These are phyloP conservation scores for Trichoderma sp. DNA, from an alignment of 2,329 filamentous ascomycete genomes.

Conservation along the genomic window DNA sequence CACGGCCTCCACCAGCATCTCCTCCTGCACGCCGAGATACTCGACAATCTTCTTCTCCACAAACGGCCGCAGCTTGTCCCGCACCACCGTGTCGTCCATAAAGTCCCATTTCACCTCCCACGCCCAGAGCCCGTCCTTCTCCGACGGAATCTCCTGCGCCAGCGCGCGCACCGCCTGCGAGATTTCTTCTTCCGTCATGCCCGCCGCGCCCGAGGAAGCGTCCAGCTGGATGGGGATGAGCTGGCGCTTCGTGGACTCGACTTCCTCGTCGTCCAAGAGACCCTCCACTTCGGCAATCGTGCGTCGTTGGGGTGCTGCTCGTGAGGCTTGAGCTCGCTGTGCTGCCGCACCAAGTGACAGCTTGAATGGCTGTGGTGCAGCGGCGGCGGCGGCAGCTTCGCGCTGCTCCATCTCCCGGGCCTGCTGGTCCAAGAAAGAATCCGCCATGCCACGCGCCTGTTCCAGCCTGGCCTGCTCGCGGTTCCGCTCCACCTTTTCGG, in stretches of 20 bases:
- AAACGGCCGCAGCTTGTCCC: conserved; percentile 86
- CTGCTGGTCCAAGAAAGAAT: conserved; percentile 84
- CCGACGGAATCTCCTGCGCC: conserved; percentile 84
- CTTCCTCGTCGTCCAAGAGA: conserved; percentile 91
- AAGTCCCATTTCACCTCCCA: conserved; percentile 93
- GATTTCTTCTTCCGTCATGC: conserved; percentile 82
- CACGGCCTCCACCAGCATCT: conserved; percentile 89
- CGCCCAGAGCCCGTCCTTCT: conserved; percentile 83
- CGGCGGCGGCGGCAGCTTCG: conserved; percentile 34
- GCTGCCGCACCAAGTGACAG: conserved; percentile 87
- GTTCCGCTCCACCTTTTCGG: conserved; percentile 72
- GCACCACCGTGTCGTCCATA: conserved; percentile 76
- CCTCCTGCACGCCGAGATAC: conserved; percentile 92
- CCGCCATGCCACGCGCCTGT: conserved; percentile 77
- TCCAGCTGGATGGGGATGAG: conserved; percentile 83
- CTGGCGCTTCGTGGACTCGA: conserved; percentile 66
- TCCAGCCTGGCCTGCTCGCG: conserved; percentile 70
- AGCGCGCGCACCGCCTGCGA: conserved; percentile 76
- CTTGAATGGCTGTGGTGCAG: conserved; percentile 78
- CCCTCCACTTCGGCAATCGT: conserved; percentile 94
- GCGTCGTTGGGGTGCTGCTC: conserved; percentile 59
- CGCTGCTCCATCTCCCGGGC: conserved; percentile 68
- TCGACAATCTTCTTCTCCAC: conserved; percentile 98
- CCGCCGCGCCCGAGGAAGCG: conserved; percentile 56
- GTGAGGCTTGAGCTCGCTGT: conserved; percentile 63